Conservation (phyloP, 1,139 yeast genomes). For the Taphrina wiesneri region DNA sequence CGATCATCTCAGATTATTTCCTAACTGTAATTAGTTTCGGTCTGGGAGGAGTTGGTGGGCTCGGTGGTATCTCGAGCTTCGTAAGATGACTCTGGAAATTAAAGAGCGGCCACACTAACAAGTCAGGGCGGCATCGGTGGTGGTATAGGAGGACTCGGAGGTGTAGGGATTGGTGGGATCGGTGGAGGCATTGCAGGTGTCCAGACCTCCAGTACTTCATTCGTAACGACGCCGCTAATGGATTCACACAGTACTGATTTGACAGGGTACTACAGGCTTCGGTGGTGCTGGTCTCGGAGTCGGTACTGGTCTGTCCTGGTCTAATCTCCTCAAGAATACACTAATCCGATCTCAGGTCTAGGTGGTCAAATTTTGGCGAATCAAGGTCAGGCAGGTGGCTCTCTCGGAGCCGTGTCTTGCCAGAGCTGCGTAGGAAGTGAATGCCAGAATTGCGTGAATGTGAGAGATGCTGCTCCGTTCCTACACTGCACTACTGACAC, state of each 20-base stretch:
- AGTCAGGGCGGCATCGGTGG: neutral
- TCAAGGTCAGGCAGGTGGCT: neutral
- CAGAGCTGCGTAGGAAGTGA: slow-evolving; percentile 17
- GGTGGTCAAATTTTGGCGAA: slow-evolving; percentile 19
- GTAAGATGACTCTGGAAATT: neutral
- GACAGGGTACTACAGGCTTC: slow-evolving; percentile 1
- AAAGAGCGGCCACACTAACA: neutral
- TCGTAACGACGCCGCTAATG: neutral
- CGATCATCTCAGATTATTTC: too few species aligned
- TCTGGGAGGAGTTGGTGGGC: slow-evolving; percentile 12
- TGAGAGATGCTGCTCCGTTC: neutral
- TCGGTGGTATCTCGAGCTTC: slow-evolving; percentile 17
- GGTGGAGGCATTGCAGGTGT: neutral
- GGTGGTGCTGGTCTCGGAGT: slow-evolving; percentile 6
- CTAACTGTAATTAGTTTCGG: neutral
- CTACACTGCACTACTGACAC: neutral
- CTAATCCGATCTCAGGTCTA: neutral
- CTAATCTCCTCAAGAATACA: neutral
- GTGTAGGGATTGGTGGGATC: neutral
- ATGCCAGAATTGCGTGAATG: slow-evolving; percentile 15
- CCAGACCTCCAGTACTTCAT: neutral
- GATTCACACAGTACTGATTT: neutral
- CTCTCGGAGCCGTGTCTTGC: slow-evolving; percentile 1
- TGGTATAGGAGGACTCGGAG: slow-evolving; percentile 1
- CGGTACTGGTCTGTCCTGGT: neutral